Evolutionary conservation across 371 early-diverging fungal genomes (phyloP), one percentile per base, ranked within the genome.

Genomic region (Thermomucor indicae-seudaticae): DNA sequence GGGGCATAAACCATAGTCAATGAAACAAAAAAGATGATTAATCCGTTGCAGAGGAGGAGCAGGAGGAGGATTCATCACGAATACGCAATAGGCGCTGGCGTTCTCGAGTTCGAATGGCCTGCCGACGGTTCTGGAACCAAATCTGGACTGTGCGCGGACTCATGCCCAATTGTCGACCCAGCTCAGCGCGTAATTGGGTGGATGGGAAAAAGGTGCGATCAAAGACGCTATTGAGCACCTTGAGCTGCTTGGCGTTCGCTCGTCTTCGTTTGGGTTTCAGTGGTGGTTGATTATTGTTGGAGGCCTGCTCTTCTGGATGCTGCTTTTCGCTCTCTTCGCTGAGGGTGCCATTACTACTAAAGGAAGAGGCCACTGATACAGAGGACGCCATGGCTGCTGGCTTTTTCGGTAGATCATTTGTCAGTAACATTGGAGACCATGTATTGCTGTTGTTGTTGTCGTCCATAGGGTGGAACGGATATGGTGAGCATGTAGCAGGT

Each of bases 91-190:
- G 48, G 29, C 70, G 58, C 51, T 73, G 74, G 16, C 70, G 65
- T 66, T 76, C 69, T 72, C 67, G 63, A 61, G 84, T 65, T 54
- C 86, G 62, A 60, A 72, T 72, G 45, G 77, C 73, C 57, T 86
- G 86, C 24, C 97, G 81, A 53, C 90, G 81, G 72, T 97, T 97
- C 66, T 97, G 97, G 70, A 97, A 97, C 97, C 97, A 95, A 42
- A 95, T 91, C 65, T 97, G 93, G 4, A 96, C 91, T 14, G 89
- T 84, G 69, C 79, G 25, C 65, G 66, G 65, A 41, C 70, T 92
- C 96, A 97, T 97, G 40, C 88, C 84, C 41, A 95, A 79, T 56
- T 93, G 84, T 46, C 81, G 80, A 27, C 91, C 92, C 12, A 99
- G 79, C 47, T 87, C 81, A 51, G 85, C 83, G 43, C 99, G 83